Conservation (phyloP, 208 protist species). For the Trypanosoma platydactyli region DNA sequence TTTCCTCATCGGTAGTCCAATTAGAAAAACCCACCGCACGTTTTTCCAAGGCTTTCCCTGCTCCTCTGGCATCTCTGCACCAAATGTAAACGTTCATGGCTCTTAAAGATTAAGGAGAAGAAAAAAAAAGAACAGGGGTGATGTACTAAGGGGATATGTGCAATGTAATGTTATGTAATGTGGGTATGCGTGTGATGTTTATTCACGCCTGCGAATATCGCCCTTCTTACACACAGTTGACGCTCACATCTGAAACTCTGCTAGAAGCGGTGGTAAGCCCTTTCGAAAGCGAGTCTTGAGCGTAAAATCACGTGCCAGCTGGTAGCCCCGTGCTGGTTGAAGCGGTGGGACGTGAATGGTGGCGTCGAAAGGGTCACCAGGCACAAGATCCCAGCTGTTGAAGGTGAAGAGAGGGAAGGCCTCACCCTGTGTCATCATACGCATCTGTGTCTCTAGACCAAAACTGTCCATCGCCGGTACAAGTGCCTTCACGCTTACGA, state of each 20-base stretch:
- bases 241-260: constrained; percentile 40
- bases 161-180: not conserved
- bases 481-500: constrained; percentile 92
- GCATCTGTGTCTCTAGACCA: constrained; percentile 99
- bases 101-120: too few species aligned
- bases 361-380: constrained; percentile 98
- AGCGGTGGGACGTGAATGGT: constrained; percentile 94
- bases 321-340: constrained; percentile 89
- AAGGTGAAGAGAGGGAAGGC: constrained; percentile 94
- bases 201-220: constrained; percentile 2
- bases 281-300: constrained; percentile 98
- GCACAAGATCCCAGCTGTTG: constrained; percentile 97
- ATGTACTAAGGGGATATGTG: not conserved
- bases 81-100: too few species aligned
- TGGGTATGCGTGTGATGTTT: not conserved
- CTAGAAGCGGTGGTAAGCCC: constrained; percentile 81
- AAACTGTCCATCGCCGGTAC: constrained; percentile 99
- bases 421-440: constrained; percentile 96
- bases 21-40: too few species aligned
- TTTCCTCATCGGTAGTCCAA: too few species aligned
- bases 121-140: too few species aligned
- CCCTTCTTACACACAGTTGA: constrained; percentile 3
- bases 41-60: too few species aligned
- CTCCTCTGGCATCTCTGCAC: too few species aligned
- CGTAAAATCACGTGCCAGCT: constrained; percentile 99